Conservation (phyloP, 2,329 filamentous ascomycete species). For the Aciculosporium take region DNA sequence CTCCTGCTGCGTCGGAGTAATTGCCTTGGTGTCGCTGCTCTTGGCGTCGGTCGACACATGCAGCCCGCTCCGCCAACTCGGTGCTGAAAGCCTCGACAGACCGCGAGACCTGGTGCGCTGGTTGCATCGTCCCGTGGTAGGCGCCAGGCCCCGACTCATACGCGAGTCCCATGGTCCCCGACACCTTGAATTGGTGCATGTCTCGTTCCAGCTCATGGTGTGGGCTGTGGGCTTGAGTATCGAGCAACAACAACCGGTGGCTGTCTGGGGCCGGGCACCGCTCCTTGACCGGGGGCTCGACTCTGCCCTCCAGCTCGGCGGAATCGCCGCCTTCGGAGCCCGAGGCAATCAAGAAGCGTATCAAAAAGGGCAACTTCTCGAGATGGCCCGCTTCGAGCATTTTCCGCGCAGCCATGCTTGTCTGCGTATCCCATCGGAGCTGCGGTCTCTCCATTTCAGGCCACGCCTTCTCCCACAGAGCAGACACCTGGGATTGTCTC, state of each 20-base stretch:
- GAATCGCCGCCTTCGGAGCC: conserved; percentile 12
- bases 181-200: conserved; percentile 2
- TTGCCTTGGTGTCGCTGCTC: not conserved
- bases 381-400: conserved; percentile 31
- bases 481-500: conserved; percentile 22
- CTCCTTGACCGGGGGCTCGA: conserved; percentile 6
- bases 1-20: conserved; percentile 3
- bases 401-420: conserved; percentile 27
- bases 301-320: not conserved
- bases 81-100: conserved; percentile 1
- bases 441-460: conserved; percentile 20
- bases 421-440: conserved; percentile 27
- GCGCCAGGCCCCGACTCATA: not conserved
- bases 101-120: conserved; percentile 3
- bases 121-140: not conserved
- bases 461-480: conserved; percentile 24
- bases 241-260: not conserved
- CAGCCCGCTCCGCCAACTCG: not conserved
- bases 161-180: not conserved
- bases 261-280: conserved; percentile 4
- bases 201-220: not conserved
- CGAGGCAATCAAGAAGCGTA: conserved; percentile 26
- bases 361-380: conserved; percentile 22
- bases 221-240: not conserved
- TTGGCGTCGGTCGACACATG: not conserved